Base-by-base conservation (phyloP, 2,329 filamentous ascomycete species). In the Exophiala sideris region DNA sequence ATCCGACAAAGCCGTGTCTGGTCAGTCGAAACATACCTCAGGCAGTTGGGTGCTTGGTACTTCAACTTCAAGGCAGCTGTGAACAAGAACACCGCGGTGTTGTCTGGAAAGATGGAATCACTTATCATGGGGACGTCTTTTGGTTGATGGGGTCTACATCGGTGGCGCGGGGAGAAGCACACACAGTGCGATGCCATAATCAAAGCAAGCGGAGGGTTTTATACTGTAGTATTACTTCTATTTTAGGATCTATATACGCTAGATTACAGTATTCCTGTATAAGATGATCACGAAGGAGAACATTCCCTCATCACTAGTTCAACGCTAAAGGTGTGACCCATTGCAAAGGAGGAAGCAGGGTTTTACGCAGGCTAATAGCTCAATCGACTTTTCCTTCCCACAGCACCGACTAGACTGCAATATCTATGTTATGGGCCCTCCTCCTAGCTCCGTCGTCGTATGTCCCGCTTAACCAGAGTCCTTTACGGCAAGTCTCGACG, bases 21-120 rank as follows among this genome's bases (percentile, higher is more conserved):
- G 42, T 32, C 42, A 32, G 42, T 45, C 4, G 42, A 45, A 34
- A 29, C 42, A 12, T 45, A 45, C 32, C 21, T 45, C 12, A 45
- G 32, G 12, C 6, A 45, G 32, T 24, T 45, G 5, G 42, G 42
- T 45, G 42, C 42, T 8, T 45, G 42, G 42, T 45, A 45, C 18
- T 45, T 45, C 21, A 34, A 45, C 32, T 34, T 45, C 21, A 45
- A 45, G 42, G 42, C 21, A 8, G 42, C 21, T 32, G 42, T 45
- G 21, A 32, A 34, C 16, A 34, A 32, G 42, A 45, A 45, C 16
- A 32, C 42, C 6, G 42, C 39, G 14, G 18, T 41, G 39, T 16
- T 41, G 16, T 41, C 16, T 16, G 39, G 39, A 18, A 10, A 20
- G 39, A 41, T 41, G 16, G 39, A 41, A 41, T 41, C 39, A 20